Evolutionary conservation across 257 asterid species (phyloP), one percentile per base, ranked within the genome.

Genomic region (Scutellaria baicalensis): DNA sequence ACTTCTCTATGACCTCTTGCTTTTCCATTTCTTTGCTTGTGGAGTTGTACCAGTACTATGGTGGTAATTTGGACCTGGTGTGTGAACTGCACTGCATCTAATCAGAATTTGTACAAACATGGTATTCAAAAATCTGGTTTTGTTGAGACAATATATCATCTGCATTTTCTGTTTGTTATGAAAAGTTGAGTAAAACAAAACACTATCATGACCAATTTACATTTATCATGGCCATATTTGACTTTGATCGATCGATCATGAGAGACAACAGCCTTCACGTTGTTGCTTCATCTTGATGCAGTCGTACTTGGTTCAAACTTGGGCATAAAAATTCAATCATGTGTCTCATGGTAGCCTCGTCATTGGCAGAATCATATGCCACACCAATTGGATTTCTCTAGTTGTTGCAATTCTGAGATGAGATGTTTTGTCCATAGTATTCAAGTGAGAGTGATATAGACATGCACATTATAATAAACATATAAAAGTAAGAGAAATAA

Each of bases 1-100:
- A 75, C 52, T 72, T 54, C 43, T 18, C 13, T 55, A 40, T 21
- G 36, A 27, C 70, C 67, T 74, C 69, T 60, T 38, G 6, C 68
- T 69, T 63, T 66, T 61, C 70, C 59, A 56, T 6, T 59, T 69
- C 48, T 40, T 27, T 27, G 42, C 21, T 65, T 14, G 23, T 73
- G 69, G 35, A 51, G 31, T 54, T 58, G 69, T 54, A 64, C 56
- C 43, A 62, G 23, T 49, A n/a, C 42, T 31, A 33, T 57, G 18
- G 9, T 50, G 44, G 43, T n/a, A 27, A 10, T 43, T 16, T 14
- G 55, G 55, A 67, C 56, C 14, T 67, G 40, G 45, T 16, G 43
- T 52, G 9, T 17, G 17, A 6, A 49, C n/a, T 16, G 64, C 73
- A 49, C n/a, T 16, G 64, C 73, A 59, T 68, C 59, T 33, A 36